Evolutionary conservation across 2,329 filamentous ascomycete species (phyloP).

Genomic region (Pestalotiopsis sp.): DNA sequence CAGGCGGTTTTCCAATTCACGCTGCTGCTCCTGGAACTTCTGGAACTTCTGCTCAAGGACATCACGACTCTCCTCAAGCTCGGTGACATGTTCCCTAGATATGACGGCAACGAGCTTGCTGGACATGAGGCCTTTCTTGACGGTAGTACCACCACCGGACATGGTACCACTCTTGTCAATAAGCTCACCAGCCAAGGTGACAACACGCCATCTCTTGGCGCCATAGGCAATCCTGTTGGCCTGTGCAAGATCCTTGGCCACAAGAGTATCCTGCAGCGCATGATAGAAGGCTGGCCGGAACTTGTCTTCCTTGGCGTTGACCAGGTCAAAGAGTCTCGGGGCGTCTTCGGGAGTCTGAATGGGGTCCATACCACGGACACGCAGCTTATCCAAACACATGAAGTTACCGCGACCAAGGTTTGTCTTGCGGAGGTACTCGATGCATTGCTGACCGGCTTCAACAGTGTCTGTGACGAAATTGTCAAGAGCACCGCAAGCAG

Average conservation of each 20-base stretch:
- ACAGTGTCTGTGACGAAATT: conserved; percentile 98
- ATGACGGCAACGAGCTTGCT: conserved; percentile 89
- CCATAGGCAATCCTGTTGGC: conserved; percentile 97
- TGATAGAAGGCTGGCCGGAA: conserved; percentile 94
- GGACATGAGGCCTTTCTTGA: conserved; percentile 93
- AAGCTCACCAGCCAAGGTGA: conserved; percentile 91
- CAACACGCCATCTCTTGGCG: conserved; percentile 90
- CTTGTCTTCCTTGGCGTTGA: conserved; percentile 83
- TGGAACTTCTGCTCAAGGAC: conserved; percentile 80
- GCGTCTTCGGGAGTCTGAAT: conserved; percentile 92
- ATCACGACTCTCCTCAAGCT: conserved; percentile 87
- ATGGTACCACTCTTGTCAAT: conserved; percentile 99
- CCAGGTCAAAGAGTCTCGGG: conserved; percentile 88
- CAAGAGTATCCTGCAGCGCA: conserved; percentile 91
- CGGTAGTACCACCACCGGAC: conserved; percentile 92
- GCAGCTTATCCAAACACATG: conserved; percentile 88
- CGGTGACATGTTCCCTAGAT: conserved; percentile 83
- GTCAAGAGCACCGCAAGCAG: conserved; percentile 86
- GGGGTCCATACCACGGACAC: conserved; percentile 73
- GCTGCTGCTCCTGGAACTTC: conserved; percentile 82
- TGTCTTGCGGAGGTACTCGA: conserved; percentile 96
- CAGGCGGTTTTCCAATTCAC: conserved; percentile 74
- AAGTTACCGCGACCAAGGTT: conserved; percentile 97
- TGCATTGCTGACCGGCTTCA: conserved; percentile 95
- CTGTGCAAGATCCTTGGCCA: conserved; percentile 90